These are phyloP conservation scores for Lecanicillium sp. DNA, from an alignment of 2,329 filamentous ascomycete genomes.

Conservation along the genomic window DNA sequence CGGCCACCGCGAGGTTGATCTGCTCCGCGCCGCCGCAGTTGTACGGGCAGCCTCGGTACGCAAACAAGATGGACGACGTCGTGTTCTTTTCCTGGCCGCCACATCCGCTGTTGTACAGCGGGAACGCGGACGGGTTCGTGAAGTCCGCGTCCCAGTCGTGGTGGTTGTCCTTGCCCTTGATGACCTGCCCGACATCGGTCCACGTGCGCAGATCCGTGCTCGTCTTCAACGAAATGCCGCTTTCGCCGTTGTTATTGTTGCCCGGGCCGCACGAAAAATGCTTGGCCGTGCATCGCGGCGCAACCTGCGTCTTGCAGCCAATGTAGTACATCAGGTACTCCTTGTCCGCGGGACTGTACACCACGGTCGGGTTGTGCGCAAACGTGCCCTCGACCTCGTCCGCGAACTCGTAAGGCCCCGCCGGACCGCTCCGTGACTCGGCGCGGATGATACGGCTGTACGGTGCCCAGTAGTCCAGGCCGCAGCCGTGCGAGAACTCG, in stretches of 20 bases:
- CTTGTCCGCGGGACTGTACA: conserved; percentile 38
- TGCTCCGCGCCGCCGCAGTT: conserved; percentile 16
- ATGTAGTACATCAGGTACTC: conserved; percentile 41
- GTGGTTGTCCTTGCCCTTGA: conserved; percentile 15
- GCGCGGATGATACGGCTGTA: conserved; percentile 40
- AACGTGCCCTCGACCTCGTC: conserved; percentile 36
- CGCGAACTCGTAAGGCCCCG: conserved; percentile 37
- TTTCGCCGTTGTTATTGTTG: conserved; percentile 20
- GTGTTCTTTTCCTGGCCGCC: conserved; percentile 11
- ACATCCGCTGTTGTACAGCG: conserved; percentile 22
- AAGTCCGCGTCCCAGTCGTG: conserved; percentile 21
- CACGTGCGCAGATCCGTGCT: conserved; percentile 18
- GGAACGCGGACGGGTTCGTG: conserved; percentile 38
- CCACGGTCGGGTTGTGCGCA: conserved; percentile 39
- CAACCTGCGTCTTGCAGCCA: conserved; percentile 23
- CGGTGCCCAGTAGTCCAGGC: conserved; percentile 41
- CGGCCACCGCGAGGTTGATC: conserved; percentile 19
- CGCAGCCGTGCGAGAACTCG: conserved; percentile 40
- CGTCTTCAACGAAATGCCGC: conserved; percentile 23
- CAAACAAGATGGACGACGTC: conserved; percentile 16
- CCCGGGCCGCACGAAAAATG: conserved; percentile 19
- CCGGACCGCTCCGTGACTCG: conserved; percentile 36
- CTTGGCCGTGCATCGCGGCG: conserved; percentile 10
- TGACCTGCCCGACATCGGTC: conserved; percentile 16
- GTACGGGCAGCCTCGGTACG: conserved; percentile 18